phyloP scores from a whole-genome alignment of 2,329 filamentous ascomycete genomes.

The Aspergillus terreus region DNA sequence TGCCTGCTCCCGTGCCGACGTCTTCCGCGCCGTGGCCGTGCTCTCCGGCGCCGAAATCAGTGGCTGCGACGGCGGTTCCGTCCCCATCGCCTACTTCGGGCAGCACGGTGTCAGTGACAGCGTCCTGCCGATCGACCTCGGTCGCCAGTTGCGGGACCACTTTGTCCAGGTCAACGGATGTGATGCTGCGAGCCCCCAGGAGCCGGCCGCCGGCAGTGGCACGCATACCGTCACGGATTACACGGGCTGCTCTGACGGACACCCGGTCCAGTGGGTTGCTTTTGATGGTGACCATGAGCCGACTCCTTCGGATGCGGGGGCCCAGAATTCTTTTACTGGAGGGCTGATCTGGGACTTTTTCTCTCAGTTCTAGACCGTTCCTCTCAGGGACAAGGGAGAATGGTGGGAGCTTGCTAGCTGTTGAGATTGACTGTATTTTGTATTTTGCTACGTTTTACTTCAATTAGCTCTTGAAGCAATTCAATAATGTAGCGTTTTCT shows the following conservation, averaged over 20 bases:
- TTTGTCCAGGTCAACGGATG: neutral
- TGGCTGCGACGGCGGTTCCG: constrained; percentile 36
- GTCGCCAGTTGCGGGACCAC: neutral
- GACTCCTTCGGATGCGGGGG: neutral
- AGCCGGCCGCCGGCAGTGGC: neutral
- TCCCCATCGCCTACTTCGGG: constrained; percentile 38
- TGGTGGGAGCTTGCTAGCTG: neutral
- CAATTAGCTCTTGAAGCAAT: too few species aligned
- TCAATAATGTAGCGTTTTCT: too few species aligned
- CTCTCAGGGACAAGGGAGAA: neutral
- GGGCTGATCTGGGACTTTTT: neutral
- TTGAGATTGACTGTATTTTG: too few species aligned
- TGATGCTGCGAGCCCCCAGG: neutral
- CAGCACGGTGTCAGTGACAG: neutral
- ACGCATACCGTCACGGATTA: neutral
- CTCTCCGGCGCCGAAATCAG: constrained; percentile 31
- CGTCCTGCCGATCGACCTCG: neutral
- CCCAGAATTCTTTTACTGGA: neutral
- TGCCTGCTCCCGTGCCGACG: constrained; percentile 39
- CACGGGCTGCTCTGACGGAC: neutral
- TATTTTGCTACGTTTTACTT: too few species aligned
- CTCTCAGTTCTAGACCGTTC: neutral
- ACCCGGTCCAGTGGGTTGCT: neutral
- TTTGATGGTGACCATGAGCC: neutral
- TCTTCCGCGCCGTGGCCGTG: constrained; percentile 40